Evolutionary conservation across 768 basidiomycete species (phyloP).

Genomic region (Leccinum barrowsii): DNA sequence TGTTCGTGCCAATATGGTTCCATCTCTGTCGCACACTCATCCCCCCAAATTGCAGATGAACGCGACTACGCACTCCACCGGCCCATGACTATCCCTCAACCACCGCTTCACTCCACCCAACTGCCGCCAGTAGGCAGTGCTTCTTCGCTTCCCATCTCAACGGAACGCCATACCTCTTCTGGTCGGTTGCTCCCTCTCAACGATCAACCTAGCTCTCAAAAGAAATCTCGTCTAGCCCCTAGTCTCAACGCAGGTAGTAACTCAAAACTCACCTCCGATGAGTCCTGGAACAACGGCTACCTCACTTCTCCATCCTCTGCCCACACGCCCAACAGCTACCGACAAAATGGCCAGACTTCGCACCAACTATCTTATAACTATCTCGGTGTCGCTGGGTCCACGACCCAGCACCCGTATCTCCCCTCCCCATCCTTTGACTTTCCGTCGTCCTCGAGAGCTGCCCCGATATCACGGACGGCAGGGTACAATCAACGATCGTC

Average conservation of each 20-base stretch:
- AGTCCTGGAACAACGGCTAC: conserved; percentile 26
- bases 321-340: conserved; percentile 26
- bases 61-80: conserved; percentile 28
- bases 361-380: conserved; percentile 28
- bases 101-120: conserved; percentile 28
- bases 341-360: conserved; percentile 27
- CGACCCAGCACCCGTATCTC: conserved; percentile 22
- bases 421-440: conserved; percentile 29
- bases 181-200: conserved; percentile 30
- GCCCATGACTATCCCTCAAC: conserved; percentile 32
- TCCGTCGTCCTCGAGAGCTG: conserved; percentile 27
- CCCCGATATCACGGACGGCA: conserved; percentile 19
- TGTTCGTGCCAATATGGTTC: conserved; percentile 14
- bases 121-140: conserved; percentile 16
- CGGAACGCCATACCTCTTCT: conserved; percentile 31
- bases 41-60: conserved; percentile 14
- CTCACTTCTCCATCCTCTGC: conserved; percentile 30
- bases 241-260: conserved; percentile 19
- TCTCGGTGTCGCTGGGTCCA: conserved; percentile 13
- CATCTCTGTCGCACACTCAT: not conserved
- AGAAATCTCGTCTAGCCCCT: conserved; percentile 30
- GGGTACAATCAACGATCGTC: conserved; percentile 27
- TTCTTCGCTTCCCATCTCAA: conserved; percentile 33
- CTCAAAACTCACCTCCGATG: conserved; percentile 26
- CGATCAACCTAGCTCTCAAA: conserved; percentile 25